phyloP scores from a whole-genome alignment of 2,329 filamentous ascomycete genomes.

The Colletotrichum tropicicola region DNA sequence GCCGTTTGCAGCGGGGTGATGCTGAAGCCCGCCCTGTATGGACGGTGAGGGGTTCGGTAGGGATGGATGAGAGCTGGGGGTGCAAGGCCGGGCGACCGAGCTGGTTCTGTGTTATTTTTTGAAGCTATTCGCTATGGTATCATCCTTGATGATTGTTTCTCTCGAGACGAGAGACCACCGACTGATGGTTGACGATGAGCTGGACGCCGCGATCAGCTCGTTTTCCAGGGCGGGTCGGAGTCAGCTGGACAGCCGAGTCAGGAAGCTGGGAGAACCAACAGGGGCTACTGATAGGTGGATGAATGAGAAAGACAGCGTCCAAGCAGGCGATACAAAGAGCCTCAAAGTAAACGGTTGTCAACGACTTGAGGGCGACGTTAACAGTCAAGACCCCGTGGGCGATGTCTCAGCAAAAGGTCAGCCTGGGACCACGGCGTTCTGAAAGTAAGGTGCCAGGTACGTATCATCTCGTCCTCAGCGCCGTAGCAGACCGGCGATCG shows the following conservation, averaged over 20 bases:
- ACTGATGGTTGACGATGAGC: conserved; percentile 10
- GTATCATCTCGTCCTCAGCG: background rate
- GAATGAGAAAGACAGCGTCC: background rate
- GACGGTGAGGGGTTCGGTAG: too few relatives aligned
- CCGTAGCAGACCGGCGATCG: background rate
- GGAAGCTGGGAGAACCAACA: conserved; percentile 16
- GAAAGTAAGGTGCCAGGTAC: background rate
- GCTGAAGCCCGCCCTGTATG: too few relatives aligned
- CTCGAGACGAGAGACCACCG: background rate
- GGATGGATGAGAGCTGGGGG: background rate
- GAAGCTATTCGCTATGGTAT: too few relatives aligned
- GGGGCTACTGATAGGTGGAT: conserved; percentile 17
- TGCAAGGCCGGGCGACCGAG: too few relatives aligned
- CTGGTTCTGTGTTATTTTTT: too few relatives aligned
- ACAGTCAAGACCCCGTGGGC: conserved; percentile 8
- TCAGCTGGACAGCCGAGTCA: conserved; percentile 27
- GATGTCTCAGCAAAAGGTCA: conserved; percentile 12
- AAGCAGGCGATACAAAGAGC: background rate
- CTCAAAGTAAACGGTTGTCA: background rate
- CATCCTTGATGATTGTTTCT: too few relatives aligned
- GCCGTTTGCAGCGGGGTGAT: background rate
- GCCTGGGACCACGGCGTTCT: background rate
- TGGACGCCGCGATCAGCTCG: background rate
- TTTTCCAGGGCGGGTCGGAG: conserved; percentile 8
- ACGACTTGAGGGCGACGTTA: background rate